phyloP scores from a whole-genome alignment of 306 rosid species.

The Adenanthera pavonina region DNA sequence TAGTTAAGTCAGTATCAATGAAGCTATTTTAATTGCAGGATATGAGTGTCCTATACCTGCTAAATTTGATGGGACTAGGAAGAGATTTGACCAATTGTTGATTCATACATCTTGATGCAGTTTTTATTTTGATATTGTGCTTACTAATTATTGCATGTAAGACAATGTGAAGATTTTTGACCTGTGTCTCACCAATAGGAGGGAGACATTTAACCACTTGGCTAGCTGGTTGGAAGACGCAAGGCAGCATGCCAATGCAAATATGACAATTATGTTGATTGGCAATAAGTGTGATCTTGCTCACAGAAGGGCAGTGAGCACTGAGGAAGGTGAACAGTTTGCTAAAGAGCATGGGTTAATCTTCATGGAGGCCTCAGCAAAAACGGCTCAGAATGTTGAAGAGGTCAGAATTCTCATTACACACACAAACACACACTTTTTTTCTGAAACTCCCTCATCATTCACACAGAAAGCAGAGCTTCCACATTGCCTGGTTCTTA shows the following conservation, averaged over 20 bases:
- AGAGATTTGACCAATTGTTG: not conserved
- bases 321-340: constrained; percentile 98
- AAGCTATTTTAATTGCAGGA: not conserved
- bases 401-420: constrained; percentile 62
- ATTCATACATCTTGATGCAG: not conserved
- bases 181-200: constrained; percentile 54
- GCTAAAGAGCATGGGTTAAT: constrained; percentile 96
- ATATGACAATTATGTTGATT: constrained; percentile 94
- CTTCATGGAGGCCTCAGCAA: constrained; percentile 98
- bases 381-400: constrained; percentile 97
- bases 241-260: constrained; percentile 97
- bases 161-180: constrained; percentile 30
- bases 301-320: constrained; percentile 98
- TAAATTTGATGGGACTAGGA: constrained; percentile 10
- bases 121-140: constrained; percentile 29
- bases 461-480: not conserved
- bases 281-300: constrained; percentile 98
- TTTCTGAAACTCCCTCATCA: too few species aligned
- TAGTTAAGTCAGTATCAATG: not conserved
- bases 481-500: constrained; percentile 8
- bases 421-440: too few species aligned
- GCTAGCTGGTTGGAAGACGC: constrained; percentile 99
- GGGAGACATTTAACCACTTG: constrained; percentile 97
- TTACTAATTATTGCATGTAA: not conserved
- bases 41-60: constrained; percentile 38